Evolutionary conservation across 2,329 filamentous ascomycete species (phyloP), one percentile per base, ranked within the genome.

Genomic region (Neobulgaria alba): DNA sequence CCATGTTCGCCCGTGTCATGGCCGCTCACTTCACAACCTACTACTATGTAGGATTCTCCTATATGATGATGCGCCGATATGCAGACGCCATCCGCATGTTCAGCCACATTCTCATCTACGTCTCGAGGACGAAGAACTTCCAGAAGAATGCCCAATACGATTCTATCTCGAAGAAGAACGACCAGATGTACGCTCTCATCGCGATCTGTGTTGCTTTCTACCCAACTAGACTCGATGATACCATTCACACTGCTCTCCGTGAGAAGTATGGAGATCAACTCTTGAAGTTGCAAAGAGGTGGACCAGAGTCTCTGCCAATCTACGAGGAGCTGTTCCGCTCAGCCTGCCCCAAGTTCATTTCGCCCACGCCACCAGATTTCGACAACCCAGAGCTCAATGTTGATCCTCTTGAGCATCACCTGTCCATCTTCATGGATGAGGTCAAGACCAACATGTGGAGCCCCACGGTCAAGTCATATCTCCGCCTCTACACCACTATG

Each of bases 21-120:
- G 90, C 92, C 40, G 92, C 92, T 43, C 92, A 98, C 73, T 96
- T 96, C 72, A 95, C 90, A 55, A 98, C 92, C 52, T 98, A 96
- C 79, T 98, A 98, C 79, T 96, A 96, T 65, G 90, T 98, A 49
- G 92, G 92, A 56, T 98, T 98, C 79, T 94, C 87, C 55, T 98
- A 98, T 82, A 96, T 98, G 90, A 98, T 98, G 92, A 94, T 96
- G 86, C 88, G 92, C 71, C 86, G 92, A 63, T 98, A 98, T 65
- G 86, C 88, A 67, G 92, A 98, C 67, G 92, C 92, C 65, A 95
- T 98, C 71, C 88, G 90, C 75, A 95, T 95, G 83, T 98, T 98
- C 80, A 94, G 86, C 75, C 92, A 98, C 77, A 98, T 98, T 67
- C 80, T 98, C 57, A 84, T 98, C 69, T 98, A 96, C 69, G 89